phyloP scores from a whole-genome alignment of 306 rosid genomes.

The Begonia fuchsioides region DNA sequence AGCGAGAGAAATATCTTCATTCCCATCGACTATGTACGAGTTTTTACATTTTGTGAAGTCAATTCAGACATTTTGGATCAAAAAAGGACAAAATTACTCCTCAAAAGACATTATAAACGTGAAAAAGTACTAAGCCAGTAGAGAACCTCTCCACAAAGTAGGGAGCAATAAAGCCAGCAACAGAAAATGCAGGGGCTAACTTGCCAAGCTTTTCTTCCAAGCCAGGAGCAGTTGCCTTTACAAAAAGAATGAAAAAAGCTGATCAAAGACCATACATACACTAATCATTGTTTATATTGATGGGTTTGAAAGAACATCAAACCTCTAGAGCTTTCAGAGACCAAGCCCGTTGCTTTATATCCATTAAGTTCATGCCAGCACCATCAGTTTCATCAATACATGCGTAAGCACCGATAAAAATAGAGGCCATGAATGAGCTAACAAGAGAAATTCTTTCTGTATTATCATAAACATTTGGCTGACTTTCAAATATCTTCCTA shows the following conservation, averaged over 20 bases:
- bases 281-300: conserved; percentile 1
- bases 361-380: conserved; percentile 96
- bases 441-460: conserved; percentile 95
- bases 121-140: no score
- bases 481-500: conserved; percentile 52
- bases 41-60: no score
- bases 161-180: conserved; percentile 62
- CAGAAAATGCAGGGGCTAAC: conserved; percentile 75
- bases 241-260: conserved; percentile 8
- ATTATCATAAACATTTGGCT: conserved; percentile 39
- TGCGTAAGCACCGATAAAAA: conserved; percentile 62
- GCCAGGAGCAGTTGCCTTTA: conserved; percentile 70
- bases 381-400: conserved; percentile 84
- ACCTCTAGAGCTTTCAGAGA: conserved; percentile 63
- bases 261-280: conserved; percentile 4
- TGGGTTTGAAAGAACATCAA: conserved; percentile 1
- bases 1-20: no score
- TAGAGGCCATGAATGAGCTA: conserved; percentile 88
- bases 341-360: conserved; percentile 58
- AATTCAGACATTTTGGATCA: no score
- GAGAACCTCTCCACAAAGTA: conserved; percentile 66
- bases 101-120: no score
- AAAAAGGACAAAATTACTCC: no score
- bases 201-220: conserved; percentile 78
- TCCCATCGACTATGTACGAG: no score